Percentiles rank a stretch among this genome's conserved stretches.
phyloP scores from a whole-genome alignment of 495 filamentous ascomycete genomes.

The Lasiosphaeris hirsuta region DNA sequence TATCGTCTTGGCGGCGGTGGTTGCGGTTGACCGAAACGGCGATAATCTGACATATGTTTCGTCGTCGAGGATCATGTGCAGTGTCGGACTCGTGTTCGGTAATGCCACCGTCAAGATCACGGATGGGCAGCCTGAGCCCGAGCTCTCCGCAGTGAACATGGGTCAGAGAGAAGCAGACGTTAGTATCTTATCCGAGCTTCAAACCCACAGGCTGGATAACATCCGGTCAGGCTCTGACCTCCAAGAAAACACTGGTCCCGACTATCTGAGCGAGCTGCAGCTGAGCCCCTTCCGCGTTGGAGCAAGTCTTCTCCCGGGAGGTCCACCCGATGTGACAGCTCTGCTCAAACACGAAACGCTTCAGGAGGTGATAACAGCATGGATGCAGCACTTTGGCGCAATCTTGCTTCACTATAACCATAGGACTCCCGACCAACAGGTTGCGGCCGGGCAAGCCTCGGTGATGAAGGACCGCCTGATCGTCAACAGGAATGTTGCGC shows the following conservation, averaged over 20 bases:
- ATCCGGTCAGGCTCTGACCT: constrained; percentile 3
- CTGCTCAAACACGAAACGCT: neutral
- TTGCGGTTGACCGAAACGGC: neutral
- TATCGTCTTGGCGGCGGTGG: neutral
- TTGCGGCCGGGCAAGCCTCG: neutral
- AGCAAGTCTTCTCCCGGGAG: constrained; percentile 2
- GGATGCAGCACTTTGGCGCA: constrained; percentile 4
- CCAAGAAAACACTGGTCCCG: neutral
- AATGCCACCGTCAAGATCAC: neutral
- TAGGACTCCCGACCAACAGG: neutral
- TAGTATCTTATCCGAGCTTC: neutral
- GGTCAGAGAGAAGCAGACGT: neutral
- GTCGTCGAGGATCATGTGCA: constrained; percentile 5
- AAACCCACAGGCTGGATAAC: constrained; percentile 4
- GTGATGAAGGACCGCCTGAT: neutral
- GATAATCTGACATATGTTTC: constrained; percentile 3
- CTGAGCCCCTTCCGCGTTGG: constrained; percentile 8
- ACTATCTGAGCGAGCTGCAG: constrained; percentile 3
- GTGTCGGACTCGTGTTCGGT: neutral
- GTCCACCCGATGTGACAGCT: neutral
- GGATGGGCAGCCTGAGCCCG: neutral
- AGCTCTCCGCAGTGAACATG: neutral
- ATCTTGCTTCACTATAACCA: constrained; percentile 3
- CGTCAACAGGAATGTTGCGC: constrained; percentile 4
- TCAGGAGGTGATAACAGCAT: neutral